These are phyloP conservation scores for Fallopia convolvulus DNA, from an alignment of 148 eudicot genomes.

Conservation along the genomic window DNA sequence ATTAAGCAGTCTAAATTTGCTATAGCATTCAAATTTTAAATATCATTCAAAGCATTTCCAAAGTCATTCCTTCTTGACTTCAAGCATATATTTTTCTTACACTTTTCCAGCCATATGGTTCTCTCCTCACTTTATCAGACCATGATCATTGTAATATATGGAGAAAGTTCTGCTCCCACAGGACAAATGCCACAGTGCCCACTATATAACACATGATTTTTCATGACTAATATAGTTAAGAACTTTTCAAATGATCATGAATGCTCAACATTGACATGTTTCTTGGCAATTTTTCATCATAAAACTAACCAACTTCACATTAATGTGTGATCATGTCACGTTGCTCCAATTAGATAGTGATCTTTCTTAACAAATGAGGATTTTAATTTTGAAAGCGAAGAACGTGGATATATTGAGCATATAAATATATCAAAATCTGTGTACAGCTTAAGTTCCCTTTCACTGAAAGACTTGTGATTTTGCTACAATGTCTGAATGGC, in stretches of 20 bases:
- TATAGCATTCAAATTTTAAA: not conserved
- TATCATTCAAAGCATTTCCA: not conserved
- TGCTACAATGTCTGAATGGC: conserved; percentile 14
- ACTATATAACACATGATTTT: not conserved
- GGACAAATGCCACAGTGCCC: not conserved
- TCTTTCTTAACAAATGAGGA: not conserved
- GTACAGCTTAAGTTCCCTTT: not conserved
- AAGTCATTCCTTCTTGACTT: not conserved
- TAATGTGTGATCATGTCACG: not conserved
- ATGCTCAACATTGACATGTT: not conserved
- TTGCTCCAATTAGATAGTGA: not conserved
- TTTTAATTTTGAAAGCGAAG: not conserved
- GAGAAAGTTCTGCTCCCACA: not conserved
- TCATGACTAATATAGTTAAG: not conserved
- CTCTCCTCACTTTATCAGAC: not conserved
- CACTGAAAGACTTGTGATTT: not conserved
- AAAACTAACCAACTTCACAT: not conserved
- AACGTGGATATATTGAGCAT: not conserved
- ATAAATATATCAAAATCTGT: not conserved
- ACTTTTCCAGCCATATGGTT: not conserved
- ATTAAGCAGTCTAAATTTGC: not conserved
- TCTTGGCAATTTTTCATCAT: not conserved
- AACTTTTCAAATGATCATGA: not conserved
- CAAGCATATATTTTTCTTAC: not conserved
- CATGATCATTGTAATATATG: not conserved